phyloP scores from a whole-genome alignment of 1,284 basidiomycete genomes.

The Mycosarcoma maydis region DNA sequence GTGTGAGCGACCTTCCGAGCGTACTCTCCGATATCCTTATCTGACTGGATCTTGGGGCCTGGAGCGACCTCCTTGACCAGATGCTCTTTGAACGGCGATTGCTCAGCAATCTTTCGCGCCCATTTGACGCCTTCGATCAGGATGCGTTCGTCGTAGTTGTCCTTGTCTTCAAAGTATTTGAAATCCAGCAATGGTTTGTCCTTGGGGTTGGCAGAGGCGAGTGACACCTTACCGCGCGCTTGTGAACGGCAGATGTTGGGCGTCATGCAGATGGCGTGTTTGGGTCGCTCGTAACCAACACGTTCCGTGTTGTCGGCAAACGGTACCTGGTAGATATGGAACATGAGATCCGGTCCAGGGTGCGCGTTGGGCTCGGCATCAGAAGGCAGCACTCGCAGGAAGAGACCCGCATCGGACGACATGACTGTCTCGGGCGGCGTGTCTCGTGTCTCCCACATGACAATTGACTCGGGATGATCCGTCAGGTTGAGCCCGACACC shows the following conservation, averaged over 20 bases:
- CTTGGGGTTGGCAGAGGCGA: conserved; percentile 68
- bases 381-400: conserved; percentile 58
- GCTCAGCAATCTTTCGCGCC: conserved; percentile 68
- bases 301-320: conserved; percentile 65
- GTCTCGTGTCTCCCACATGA: conserved; percentile 65
- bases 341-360: conserved; percentile 67
- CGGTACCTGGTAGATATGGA: conserved; percentile 66
- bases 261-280: conserved; percentile 68
- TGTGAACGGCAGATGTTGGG: conserved; percentile 69
- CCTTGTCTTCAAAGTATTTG: conserved; percentile 70
- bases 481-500: conserved; percentile 72
- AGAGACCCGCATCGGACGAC: conserved; percentile 66
- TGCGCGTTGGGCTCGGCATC: conserved; percentile 56
- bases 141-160: conserved; percentile 70
- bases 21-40: conserved; percentile 64
- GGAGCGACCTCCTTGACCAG: conserved; percentile 68
- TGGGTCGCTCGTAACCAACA: conserved; percentile 64
- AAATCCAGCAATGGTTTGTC: conserved; percentile 70
- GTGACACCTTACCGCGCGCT: conserved; percentile 64
- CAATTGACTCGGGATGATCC: conserved; percentile 69
- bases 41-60: conserved; percentile 62
- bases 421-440: conserved; percentile 67
- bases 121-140: conserved; percentile 72
- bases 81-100: conserved; percentile 69
- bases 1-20: conserved; percentile 66